Percentiles rank a stretch among this genome's conserved stretches.
Evolutionary conservation across 225 moss, liverwort and hornwort genomes (phyloP).

Genomic region (Pleurozium schreberi): DNA sequence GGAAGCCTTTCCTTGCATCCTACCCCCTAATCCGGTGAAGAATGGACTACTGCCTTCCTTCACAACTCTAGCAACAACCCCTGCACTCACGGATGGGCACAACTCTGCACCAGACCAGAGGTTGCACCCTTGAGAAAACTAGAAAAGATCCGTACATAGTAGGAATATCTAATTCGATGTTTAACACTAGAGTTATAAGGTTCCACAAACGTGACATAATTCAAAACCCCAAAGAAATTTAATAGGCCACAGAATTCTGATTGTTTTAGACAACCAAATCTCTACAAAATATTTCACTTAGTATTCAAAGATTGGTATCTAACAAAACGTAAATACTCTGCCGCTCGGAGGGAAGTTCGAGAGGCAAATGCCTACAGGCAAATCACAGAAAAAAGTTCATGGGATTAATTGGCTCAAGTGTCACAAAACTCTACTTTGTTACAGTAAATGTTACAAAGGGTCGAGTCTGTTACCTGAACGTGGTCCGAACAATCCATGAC

Average conservation of each 20-base stretch:
- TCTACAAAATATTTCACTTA: neutral
- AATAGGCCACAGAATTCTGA: neutral
- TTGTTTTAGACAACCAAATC: neutral
- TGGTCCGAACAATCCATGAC: slow-evolving; percentile 95
- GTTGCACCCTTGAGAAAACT: neutral
- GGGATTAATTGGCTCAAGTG: neutral
- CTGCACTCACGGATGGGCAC: slow-evolving; percentile 84
- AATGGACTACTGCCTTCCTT: slow-evolving; percentile 53
- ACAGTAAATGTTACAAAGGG: neutral
- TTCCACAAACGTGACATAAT: neutral
- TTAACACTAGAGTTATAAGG: neutral
- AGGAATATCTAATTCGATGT: neutral
- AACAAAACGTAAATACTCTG: neutral
- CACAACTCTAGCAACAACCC: slow-evolving; percentile 93
- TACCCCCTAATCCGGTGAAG: slow-evolving; percentile 16
- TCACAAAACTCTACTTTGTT: neutral
- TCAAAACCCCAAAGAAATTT: neutral
- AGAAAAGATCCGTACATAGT: neutral
- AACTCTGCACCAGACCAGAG: slow-evolving; percentile 51
- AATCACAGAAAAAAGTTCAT: neutral
- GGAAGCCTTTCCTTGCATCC: slow-evolving; percentile 18
- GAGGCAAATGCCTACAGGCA: neutral
- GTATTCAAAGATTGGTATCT: neutral
- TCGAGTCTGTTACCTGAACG: slow-evolving; percentile 59
- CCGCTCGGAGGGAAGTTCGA: neutral